Percentiles rank a stretch among this genome's conserved stretches.
Conservation (phyloP, 345 rosid species). For the Odontarrhena argentea region DNA sequence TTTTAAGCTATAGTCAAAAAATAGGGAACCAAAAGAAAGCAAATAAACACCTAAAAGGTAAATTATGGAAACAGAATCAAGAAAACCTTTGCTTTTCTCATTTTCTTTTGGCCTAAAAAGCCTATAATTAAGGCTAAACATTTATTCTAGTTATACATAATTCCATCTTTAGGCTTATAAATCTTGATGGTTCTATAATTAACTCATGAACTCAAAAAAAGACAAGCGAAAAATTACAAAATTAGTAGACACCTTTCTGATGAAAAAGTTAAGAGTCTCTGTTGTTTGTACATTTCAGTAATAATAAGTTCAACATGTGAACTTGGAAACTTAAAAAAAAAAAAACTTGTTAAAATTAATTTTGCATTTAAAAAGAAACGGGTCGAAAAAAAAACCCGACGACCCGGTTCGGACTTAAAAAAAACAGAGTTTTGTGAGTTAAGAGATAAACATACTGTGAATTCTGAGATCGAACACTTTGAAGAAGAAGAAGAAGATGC, state of each 20-base stretch:
- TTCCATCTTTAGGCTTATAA: neutral
- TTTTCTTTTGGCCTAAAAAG: neutral
- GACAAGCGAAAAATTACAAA: neutral
- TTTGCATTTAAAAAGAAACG: neutral
- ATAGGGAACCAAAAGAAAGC: constrained; percentile 14
- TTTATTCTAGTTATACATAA: neutral
- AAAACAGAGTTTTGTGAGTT: constrained; percentile 32
- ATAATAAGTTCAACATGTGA: constrained; percentile 40
- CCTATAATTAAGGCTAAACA: neutral
- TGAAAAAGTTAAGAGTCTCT: constrained; percentile 29
- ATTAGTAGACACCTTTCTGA: constrained; percentile 19
- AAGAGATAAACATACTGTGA: constrained; percentile 35
- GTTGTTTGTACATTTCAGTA: constrained; percentile 13
- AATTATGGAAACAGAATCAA: constrained; percentile 21
- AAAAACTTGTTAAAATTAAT: constrained; percentile 15
- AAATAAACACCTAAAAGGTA: neutral
- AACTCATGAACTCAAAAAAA: neutral
- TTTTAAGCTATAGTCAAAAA: neutral
- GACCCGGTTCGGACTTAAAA: constrained; percentile 8
- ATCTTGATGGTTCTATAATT: neutral
- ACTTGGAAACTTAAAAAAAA: neutral
- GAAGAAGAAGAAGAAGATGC: constrained; percentile 32
- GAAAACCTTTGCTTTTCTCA: constrained; percentile 24
- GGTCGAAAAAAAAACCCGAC: constrained; percentile 12
- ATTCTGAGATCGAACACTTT: constrained; percentile 35